These are phyloP conservation scores for Cladosporium cucumerinum DNA, from an alignment of 2,329 filamentous ascomycete species.

Conservation along the genomic window DNA sequence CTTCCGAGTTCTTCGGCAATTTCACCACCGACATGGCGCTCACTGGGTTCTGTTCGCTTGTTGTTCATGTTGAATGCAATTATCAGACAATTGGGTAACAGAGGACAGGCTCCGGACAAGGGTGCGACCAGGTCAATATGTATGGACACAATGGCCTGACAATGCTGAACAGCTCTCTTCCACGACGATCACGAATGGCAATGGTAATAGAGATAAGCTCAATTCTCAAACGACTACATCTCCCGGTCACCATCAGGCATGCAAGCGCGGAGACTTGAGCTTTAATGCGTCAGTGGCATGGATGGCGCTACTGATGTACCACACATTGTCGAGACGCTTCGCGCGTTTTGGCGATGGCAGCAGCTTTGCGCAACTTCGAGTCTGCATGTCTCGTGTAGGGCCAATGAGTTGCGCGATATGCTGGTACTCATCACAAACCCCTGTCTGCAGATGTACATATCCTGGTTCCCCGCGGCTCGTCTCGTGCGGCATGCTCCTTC, in stretches of 20 bases:
- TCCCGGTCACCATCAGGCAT: background rate
- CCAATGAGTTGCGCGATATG: background rate
- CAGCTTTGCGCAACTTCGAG: background rate
- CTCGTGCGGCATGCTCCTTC: constrained; percentile 6
- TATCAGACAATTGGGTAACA: background rate
- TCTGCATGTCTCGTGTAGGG: background rate
- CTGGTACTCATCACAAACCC: background rate
- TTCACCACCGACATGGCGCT: constrained; percentile 9
- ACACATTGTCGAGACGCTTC: background rate
- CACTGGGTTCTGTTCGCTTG: background rate
- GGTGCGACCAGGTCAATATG: background rate
- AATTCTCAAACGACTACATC: background rate
- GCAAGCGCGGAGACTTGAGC: background rate
- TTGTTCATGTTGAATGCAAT: background rate
- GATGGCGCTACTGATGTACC: background rate
- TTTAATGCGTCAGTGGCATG: background rate
- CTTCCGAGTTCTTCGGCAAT: background rate
- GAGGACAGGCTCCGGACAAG: background rate
- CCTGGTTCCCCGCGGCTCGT: constrained; percentile 3
- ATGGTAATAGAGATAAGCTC: background rate
- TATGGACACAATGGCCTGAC: background rate
- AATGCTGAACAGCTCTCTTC: background rate
- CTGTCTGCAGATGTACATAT: constrained; percentile 1
- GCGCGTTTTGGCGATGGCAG: background rate
- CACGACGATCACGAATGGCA: background rate